These are phyloP conservation scores for Suillus occidentalis DNA, from an alignment of 768 basidiomycete genomes.

Conservation along the genomic window DNA sequence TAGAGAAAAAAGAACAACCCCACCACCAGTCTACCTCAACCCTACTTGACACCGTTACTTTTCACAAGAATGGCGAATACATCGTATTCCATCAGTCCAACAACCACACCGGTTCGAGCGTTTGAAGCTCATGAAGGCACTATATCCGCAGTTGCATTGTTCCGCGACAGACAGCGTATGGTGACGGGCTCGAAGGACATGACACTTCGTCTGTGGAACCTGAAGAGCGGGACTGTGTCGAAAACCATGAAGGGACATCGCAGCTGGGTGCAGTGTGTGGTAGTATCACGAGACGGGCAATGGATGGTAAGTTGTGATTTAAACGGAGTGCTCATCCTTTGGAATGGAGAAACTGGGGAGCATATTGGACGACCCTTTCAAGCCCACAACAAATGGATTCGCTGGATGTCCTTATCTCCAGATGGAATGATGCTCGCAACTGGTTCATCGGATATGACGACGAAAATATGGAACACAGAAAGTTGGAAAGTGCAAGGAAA, in stretches of 20 bases:
- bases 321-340: not conserved
- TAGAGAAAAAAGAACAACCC: not conserved
- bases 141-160: not conserved
- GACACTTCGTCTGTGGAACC: not conserved
- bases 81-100: not conserved
- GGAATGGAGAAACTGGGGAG: not conserved
- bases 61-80: not conserved
- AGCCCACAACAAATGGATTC: not conserved
- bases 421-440: not conserved
- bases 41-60: not conserved
- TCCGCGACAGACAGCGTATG: not conserved
- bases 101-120: not conserved
- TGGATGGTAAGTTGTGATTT: not conserved
- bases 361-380: not conserved
- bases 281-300: not conserved
- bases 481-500: not conserved
- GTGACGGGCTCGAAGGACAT: not conserved
- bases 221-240: not conserved
- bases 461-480: not conserved
- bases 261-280: not conserved
- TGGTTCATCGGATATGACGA: not conserved
- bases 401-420: not conserved
- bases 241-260: not conserved
- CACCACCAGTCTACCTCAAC: not conserved
- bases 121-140: not conserved